phyloP scores from a whole-genome alignment of 768 basidiomycete species.

The Imleria badia region DNA sequence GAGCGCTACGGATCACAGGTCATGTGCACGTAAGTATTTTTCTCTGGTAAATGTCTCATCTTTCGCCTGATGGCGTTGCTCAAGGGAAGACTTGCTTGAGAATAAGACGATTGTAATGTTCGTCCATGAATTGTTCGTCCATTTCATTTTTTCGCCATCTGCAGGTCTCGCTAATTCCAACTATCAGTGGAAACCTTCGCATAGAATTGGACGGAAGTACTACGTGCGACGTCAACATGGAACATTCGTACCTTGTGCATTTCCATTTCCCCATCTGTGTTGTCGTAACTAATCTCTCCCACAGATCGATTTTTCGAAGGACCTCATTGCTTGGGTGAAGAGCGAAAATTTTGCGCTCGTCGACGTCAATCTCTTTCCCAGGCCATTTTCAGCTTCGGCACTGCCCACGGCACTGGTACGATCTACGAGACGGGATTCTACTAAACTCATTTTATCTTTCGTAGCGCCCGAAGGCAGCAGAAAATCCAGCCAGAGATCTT shows the following conservation, averaged over 20 bases:
- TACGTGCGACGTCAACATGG: conserved; percentile 71
- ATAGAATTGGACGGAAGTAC: conserved; percentile 75
- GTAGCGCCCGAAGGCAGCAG: conserved; percentile 42
- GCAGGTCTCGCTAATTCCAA: neutral
- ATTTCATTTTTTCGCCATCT: neutral
- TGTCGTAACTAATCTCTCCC: neutral
- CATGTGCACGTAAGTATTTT: conserved; percentile 76
- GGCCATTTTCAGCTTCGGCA: conserved; percentile 41
- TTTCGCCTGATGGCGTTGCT: neutral
- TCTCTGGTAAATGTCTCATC: neutral
- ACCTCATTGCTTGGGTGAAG: conserved; percentile 76
- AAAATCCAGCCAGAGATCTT: conserved; percentile 54
- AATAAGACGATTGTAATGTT: conserved; percentile 81
- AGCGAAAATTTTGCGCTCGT: conserved; percentile 68
- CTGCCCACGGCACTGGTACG: conserved; percentile 34
- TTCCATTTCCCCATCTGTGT: neutral
- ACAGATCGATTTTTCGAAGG: conserved; percentile 84
- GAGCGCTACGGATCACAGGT: conserved; percentile 78
- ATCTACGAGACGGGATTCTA: neutral
- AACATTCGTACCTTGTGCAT: conserved; percentile 81
- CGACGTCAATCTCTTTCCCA: conserved; percentile 83
- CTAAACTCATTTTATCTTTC: neutral
- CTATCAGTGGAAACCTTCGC: conserved; percentile 78
- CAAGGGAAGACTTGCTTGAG: conserved; percentile 74
- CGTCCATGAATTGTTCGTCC: conserved; percentile 89